These are phyloP conservation scores for Blastobotrys aristatus DNA, from an alignment of 1,139 yeast genomes.

Conservation along the genomic window DNA sequence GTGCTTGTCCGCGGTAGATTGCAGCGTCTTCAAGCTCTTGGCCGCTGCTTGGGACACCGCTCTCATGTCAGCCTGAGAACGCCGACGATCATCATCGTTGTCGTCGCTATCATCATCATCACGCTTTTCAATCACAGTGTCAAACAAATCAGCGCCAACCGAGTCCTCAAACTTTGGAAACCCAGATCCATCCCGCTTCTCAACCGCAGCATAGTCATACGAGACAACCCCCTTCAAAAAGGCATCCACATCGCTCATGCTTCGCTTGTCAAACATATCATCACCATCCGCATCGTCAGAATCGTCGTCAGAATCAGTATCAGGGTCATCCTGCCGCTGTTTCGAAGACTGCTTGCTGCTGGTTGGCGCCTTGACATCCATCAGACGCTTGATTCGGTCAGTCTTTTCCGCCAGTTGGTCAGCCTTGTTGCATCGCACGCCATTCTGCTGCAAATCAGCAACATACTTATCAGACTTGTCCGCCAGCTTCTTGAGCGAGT, in stretches of 20 bases:
- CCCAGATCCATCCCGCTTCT: not conserved
- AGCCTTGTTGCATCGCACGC: not conserved
- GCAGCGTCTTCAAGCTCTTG: not conserved
- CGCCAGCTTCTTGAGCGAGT: not conserved
- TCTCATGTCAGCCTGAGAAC: not conserved
- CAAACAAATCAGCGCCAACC: not conserved
- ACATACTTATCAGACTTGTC: not conserved
- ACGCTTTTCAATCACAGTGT: not conserved
- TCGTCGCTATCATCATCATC: not conserved
- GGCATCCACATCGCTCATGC: not conserved
- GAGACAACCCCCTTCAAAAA: not conserved
- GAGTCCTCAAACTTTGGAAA: not conserved
- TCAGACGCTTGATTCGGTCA: not conserved
- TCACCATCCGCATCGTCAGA: not conserved
- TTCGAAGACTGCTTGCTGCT: not conserved
- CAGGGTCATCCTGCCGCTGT: not conserved
- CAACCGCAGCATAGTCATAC: not conserved
- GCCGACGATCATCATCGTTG: not conserved
- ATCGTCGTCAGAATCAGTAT: not conserved
- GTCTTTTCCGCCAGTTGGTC: not conserved
- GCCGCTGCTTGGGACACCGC: not conserved
- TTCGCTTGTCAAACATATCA: not conserved
- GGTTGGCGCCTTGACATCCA: not conserved
- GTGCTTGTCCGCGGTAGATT: not conserved
- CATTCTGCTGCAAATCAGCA: not conserved